phyloP scores from a whole-genome alignment of 176 grass and related monocot genomes.

The Dactylis glomerata region DNA sequence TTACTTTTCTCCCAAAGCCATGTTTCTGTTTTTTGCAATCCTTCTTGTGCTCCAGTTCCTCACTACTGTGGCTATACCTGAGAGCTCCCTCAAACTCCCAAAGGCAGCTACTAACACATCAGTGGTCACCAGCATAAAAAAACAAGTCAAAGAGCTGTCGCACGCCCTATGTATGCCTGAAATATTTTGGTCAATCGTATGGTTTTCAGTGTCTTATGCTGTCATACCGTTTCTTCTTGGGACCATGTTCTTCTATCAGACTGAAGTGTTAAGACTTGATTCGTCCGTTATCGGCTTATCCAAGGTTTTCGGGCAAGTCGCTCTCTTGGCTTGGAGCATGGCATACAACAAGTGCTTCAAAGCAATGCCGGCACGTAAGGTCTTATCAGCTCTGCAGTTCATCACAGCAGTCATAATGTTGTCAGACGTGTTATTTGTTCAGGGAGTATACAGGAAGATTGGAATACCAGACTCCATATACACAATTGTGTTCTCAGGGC shows the following conservation, averaged over 20 bases:
- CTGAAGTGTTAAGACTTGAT: slow-evolving; percentile 74
- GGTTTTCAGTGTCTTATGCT: slow-evolving; percentile 84
- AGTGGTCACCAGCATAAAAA: slow-evolving; percentile 46
- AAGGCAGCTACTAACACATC: slow-evolving; percentile 42
- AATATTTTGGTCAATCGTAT: slow-evolving; percentile 58
- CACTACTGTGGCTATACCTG: slow-evolving; percentile 59
- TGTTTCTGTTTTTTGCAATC: slow-evolving; percentile 77
- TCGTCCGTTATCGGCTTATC: slow-evolving; percentile 85
- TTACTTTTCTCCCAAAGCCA: slow-evolving; percentile 58
- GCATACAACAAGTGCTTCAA: slow-evolving; percentile 82
- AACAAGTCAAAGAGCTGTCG: slow-evolving; percentile 72
- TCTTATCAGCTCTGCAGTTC: slow-evolving; percentile 70
- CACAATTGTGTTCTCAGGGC: slow-evolving; percentile 73
- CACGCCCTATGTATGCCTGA: slow-evolving; percentile 58
- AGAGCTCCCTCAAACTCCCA: slow-evolving; percentile 82
- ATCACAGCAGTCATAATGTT: slow-evolving; percentile 56
- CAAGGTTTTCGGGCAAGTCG: slow-evolving; percentile 77
- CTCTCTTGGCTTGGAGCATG: slow-evolving; percentile 82
- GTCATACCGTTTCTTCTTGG: slow-evolving; percentile 71
- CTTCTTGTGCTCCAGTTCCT: slow-evolving; percentile 71
- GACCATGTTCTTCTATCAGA: slow-evolving; percentile 99
- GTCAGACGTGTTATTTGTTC: slow-evolving; percentile 81
- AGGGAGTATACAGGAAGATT: slow-evolving; percentile 61
- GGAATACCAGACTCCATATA: slow-evolving; percentile 78
- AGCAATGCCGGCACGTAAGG: slow-evolving; percentile 55